A percentile compares a stretch with the other conserved stretches of the same genome.
These are phyloP conservation scores for Hygrophorus pudorinus DNA, from an alignment of 768 basidiomycete genomes.

Conservation along the genomic window DNA sequence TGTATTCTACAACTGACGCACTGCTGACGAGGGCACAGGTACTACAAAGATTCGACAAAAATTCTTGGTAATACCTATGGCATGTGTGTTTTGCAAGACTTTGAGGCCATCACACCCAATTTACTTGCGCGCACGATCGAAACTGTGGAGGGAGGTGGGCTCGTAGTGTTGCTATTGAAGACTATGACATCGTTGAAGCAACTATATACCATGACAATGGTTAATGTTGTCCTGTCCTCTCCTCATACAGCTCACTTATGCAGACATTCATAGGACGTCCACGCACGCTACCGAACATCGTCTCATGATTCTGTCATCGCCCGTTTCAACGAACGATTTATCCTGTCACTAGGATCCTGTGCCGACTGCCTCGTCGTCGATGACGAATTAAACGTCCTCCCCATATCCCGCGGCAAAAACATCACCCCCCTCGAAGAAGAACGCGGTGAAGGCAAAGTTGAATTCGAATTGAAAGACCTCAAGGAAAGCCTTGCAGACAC, in stretches of 20 bases:
- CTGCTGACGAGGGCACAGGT: slow-evolving; percentile 30
- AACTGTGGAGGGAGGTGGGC: slow-evolving; percentile 92
- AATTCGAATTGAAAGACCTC: slow-evolving; percentile 65
- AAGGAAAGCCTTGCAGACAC: slow-evolving; percentile 72
- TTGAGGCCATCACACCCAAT: slow-evolving; percentile 97
- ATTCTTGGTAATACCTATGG: slow-evolving; percentile 97
- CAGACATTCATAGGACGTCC: slow-evolving; percentile 70
- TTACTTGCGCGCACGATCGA: slow-evolving; percentile 93
- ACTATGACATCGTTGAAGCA: slow-evolving; percentile 92
- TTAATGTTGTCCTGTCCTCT: slow-evolving; percentile 14
- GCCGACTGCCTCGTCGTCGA: slow-evolving; percentile 90
- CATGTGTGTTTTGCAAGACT: slow-evolving; percentile 95
- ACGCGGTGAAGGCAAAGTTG: slow-evolving; percentile 27
- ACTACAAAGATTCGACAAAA: slow-evolving; percentile 96
- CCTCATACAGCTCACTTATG: neutral
- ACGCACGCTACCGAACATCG: slow-evolving; percentile 87
- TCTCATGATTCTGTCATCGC: slow-evolving; percentile 85
- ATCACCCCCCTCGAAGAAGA: slow-evolving; percentile 56
- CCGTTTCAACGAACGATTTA: slow-evolving; percentile 98
- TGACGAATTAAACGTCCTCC: slow-evolving; percentile 96
- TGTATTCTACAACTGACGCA: neutral
- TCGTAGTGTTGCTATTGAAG: slow-evolving; percentile 83
- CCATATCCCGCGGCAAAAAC: slow-evolving; percentile 91
- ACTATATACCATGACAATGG: slow-evolving; percentile 86
- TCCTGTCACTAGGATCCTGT: slow-evolving; percentile 91